Evolutionary conservation across 352 stramenopile species (phyloP).

Genomic region (Pythium phragmiticola): DNA sequence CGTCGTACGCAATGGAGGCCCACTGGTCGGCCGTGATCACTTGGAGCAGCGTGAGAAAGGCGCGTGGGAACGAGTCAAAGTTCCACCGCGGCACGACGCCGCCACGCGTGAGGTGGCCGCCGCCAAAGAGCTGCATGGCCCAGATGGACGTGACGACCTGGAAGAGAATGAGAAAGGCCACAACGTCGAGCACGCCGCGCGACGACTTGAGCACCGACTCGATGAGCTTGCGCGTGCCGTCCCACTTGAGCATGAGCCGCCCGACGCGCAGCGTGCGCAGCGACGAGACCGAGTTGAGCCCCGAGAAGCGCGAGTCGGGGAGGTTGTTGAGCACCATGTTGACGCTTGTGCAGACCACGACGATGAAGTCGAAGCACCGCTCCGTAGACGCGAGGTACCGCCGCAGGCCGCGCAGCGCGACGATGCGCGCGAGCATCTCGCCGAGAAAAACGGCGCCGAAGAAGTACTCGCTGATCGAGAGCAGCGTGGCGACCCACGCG

Average conservation of each 20-base stretch:
- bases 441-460: constrained; percentile 59
- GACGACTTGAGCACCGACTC: constrained; percentile 77
- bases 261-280: constrained; percentile 69
- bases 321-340: constrained; percentile 78
- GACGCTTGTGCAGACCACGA: constrained; percentile 61
- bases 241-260: constrained; percentile 79
- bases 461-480: constrained; percentile 68
- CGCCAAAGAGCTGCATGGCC: constrained; percentile 78
- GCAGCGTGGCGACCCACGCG: constrained; percentile 27
- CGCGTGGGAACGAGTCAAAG: constrained; percentile 69
- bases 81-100: constrained; percentile 68
- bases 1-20: constrained; percentile 75
- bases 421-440: constrained; percentile 65
- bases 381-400: constrained; percentile 59
- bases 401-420: constrained; percentile 50
- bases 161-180: constrained; percentile 73
- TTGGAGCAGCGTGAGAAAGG: constrained; percentile 75
- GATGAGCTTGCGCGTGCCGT: constrained; percentile 75
- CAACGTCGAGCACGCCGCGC: constrained; percentile 73
- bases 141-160: constrained; percentile 76
- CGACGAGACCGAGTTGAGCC: constrained; percentile 65
- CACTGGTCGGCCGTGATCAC: constrained; percentile 80
- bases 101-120: constrained; percentile 40
- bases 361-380: constrained; percentile 67
- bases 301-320: constrained; percentile 43